These are phyloP conservation scores for Fusarium albidum DNA, from an alignment of 2,329 filamentous ascomycete species.

Conservation along the genomic window DNA sequence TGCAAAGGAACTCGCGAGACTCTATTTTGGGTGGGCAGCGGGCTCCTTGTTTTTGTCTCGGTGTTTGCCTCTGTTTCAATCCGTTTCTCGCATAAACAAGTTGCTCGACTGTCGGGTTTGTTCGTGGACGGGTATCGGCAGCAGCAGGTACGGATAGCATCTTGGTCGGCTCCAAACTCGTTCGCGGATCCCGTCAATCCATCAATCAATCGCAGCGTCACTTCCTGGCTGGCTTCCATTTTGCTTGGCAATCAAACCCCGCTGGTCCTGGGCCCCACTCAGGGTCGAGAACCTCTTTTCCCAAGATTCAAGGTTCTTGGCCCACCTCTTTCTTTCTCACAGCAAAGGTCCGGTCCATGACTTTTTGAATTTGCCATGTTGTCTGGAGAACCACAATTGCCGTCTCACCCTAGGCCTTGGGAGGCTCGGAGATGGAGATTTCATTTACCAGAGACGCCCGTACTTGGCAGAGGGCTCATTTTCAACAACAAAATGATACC, in stretches of 20 bases:
- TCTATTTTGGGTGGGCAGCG: slow-evolving; percentile 18
- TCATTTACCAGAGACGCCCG: too few relatives aligned
- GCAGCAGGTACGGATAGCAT: background rate
- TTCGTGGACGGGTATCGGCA: slow-evolving; percentile 5
- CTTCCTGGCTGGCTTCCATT: slow-evolving; percentile 13
- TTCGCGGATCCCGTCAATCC: background rate
- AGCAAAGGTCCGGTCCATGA: slow-evolving; percentile 2
- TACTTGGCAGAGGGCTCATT: too few relatives aligned
- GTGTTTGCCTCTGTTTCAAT: slow-evolving; percentile 7
- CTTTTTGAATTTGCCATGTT: slow-evolving; percentile 6
- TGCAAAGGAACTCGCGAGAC: slow-evolving; percentile 20
- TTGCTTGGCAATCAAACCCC: slow-evolving; percentile 27
- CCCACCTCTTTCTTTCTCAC: slow-evolving; percentile 7
- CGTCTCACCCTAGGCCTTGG: too few relatives aligned
- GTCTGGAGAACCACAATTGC: background rate
- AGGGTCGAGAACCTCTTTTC: slow-evolving; percentile 10
- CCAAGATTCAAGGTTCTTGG: slow-evolving; percentile 5
- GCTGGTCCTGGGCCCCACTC: slow-evolving; percentile 7
- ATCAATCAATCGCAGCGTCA: slow-evolving; percentile 10
- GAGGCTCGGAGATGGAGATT: too few relatives aligned
- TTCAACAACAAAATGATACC: too few relatives aligned
- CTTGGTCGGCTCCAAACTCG: background rate
- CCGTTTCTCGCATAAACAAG: slow-evolving; percentile 1
- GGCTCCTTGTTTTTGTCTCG: background rate
- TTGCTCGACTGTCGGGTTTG: background rate